Evolutionary conservation across 371 early-diverging fungal genomes (phyloP).

Genomic region (Mucor ambiguus): DNA sequence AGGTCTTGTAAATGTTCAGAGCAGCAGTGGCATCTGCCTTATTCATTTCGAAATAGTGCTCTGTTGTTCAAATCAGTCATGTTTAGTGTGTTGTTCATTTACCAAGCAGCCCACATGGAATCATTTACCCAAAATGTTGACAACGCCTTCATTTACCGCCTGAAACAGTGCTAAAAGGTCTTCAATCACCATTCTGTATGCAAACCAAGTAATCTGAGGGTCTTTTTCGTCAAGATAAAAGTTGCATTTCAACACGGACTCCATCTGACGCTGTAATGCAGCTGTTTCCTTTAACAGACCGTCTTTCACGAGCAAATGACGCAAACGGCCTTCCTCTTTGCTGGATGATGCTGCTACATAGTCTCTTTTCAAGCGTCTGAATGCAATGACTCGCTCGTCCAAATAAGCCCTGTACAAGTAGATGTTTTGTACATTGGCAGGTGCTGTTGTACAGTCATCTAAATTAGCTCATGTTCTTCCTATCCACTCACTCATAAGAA

Average conservation of each 20-base stretch:
- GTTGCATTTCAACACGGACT: constrained; percentile 79
- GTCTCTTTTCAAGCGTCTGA: constrained; percentile 76
- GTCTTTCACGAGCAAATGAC: constrained; percentile 60
- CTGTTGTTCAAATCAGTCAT: constrained; percentile 23
- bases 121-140: constrained; percentile 77
- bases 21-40: constrained; percentile 75
- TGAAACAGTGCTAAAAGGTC: constrained; percentile 88
- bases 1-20: constrained; percentile 84
- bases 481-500: background rate
- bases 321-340: constrained; percentile 50
- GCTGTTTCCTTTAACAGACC: constrained; percentile 77
- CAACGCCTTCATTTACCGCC: constrained; percentile 90
- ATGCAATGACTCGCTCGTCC: constrained; percentile 78
- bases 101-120: background rate
- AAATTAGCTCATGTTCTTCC: background rate
- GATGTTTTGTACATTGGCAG: constrained; percentile 72
- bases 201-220: constrained; percentile 84
- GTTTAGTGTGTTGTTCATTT: background rate
- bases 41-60: constrained; percentile 85
- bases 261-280: constrained; percentile 78
- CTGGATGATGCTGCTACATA: constrained; percentile 47
- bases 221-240: constrained; percentile 83
- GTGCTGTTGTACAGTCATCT: constrained; percentile 26
- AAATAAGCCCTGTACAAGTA: constrained; percentile 82
- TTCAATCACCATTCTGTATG: constrained; percentile 80